A percentile compares a stretch with the other conserved stretches of the same genome.
These are phyloP conservation scores for Pseudopithomyces maydicus DNA, from an alignment of 2,329 filamentous ascomycete genomes.

Conservation along the genomic window DNA sequence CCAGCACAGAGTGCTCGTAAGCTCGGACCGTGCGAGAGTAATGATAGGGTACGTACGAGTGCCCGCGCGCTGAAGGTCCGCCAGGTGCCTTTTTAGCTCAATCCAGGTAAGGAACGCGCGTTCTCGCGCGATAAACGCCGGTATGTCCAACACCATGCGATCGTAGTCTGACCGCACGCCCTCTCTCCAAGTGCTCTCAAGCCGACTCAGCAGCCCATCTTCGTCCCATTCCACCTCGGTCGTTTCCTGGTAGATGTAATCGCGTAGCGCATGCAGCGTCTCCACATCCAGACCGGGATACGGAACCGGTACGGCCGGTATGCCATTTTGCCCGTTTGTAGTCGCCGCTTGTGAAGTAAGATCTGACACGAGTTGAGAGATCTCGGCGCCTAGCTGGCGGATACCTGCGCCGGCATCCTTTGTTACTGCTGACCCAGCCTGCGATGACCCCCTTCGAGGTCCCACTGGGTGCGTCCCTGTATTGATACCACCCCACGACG, in stretches of 20 bases:
- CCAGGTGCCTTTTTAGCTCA: conserved; percentile 39
- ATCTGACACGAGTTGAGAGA: conserved; percentile 34
- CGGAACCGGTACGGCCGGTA: conserved; percentile 17
- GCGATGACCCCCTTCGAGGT: conserved; percentile 12
- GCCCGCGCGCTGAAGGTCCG: conserved; percentile 39
- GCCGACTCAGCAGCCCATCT: conserved; percentile 32
- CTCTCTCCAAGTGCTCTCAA: conserved; percentile 39
- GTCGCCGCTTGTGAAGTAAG: conserved; percentile 28
- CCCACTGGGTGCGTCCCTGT: conserved; percentile 1
- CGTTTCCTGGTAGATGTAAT: conserved; percentile 37
- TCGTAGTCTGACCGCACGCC: conserved; percentile 32
- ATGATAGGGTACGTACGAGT: conserved; percentile 30
- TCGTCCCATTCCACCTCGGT: conserved; percentile 30
- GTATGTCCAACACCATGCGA: conserved; percentile 32
- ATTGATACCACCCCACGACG: conserved; percentile 11
- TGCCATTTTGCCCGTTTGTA: neutral
- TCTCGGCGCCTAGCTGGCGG: conserved; percentile 32
- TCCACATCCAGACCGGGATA: conserved; percentile 38
- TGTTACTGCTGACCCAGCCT: conserved; percentile 22
- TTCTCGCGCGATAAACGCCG: conserved; percentile 38
- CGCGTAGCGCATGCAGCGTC: conserved; percentile 33
- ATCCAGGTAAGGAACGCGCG: conserved; percentile 43
- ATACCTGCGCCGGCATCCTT: conserved; percentile 28
- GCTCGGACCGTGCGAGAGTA: neutral
- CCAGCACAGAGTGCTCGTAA: conserved; percentile 1